Percentiles rank a stretch among this genome's conserved stretches.
Conservation (phyloP, 1,284 basidiomycete species). For the Moesziomyces globuligerus region DNA sequence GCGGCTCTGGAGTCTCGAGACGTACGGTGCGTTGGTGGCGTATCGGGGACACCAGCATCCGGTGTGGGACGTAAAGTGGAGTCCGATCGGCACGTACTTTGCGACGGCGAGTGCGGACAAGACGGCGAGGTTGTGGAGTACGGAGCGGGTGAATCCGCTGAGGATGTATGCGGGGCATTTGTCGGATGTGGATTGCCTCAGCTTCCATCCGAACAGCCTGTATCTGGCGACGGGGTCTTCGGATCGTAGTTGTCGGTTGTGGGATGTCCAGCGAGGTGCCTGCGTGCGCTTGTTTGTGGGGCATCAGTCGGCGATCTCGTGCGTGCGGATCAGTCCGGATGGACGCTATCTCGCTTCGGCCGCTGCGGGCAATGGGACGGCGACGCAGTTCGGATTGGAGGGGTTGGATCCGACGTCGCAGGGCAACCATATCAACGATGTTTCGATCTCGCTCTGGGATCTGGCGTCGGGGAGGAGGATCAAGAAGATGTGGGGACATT, state of each 20-base stretch:
- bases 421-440: slow-evolving; percentile 74
- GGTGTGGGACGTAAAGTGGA: slow-evolving; percentile 99
- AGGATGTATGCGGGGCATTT: slow-evolving; percentile 95
- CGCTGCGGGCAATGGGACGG: slow-evolving; percentile 47
- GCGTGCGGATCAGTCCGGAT: slow-evolving; percentile 89
- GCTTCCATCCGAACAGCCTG: slow-evolving; percentile 96
- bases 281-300: slow-evolving; percentile 96
- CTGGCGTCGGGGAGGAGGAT: slow-evolving; percentile 89
- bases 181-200: slow-evolving; percentile 94
- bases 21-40: slow-evolving; percentile 89
- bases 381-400: slow-evolving; percentile 38
- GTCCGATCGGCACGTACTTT: slow-evolving; percentile 97
- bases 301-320: slow-evolving; percentile 88
- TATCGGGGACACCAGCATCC: slow-evolving; percentile 97
- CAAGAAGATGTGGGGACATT: slow-evolving; percentile 97
- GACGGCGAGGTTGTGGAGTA: slow-evolving; percentile 95
- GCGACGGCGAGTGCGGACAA: slow-evolving; percentile 92
- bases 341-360: slow-evolving; percentile 92
- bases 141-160: slow-evolving; percentile 86
- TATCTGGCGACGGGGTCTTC: slow-evolving; percentile 97
- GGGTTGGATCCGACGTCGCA: slow-evolving; percentile 17
- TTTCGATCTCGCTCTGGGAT: slow-evolving; percentile 95
- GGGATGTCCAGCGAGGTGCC: slow-evolving; percentile 96
- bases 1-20: slow-evolving; percentile 95
- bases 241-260: slow-evolving; percentile 92